Conservation (phyloP, 345 rosid species). For the Jatropha curcas region DNA sequence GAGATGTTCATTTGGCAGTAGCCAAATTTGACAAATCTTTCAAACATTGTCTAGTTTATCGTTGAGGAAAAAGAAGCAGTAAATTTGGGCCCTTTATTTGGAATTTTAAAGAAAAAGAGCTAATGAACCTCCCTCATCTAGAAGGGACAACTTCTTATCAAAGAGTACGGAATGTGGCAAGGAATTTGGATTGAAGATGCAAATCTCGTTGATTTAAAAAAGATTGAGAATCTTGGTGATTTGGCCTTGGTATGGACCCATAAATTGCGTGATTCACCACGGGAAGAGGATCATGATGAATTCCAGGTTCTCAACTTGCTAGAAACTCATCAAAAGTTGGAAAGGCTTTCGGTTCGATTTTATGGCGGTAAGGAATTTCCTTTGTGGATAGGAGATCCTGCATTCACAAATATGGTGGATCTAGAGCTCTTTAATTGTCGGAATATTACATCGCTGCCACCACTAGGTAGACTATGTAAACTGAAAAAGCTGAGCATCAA, state of each 20-base stretch:
- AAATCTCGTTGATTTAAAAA: too few species aligned
- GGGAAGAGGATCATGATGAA: neutral
- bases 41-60: too few species aligned
- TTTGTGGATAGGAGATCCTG: neutral
- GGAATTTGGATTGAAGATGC: too few species aligned
- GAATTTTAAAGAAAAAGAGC: too few species aligned
- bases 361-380: neutral
- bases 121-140: too few species aligned
- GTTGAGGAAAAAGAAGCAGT: too few species aligned
- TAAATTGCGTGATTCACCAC: neutral
- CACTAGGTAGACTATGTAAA: neutral
- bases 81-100: too few species aligned
- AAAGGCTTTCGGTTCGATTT: neutral
- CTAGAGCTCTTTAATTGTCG: neutral
- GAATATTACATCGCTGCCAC: neutral
- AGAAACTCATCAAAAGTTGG: neutral
- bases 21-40: too few species aligned
- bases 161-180: too few species aligned
- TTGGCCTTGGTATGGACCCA: neutral
- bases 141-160: too few species aligned
- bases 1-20: too few species aligned
- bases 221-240: neutral
- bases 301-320: neutral
- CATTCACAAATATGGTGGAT: neutral
- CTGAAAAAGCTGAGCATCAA: neutral